Base-by-base conservation (phyloP, 176 grass and related monocot genomes). In the Raddia distichophylla region DNA sequence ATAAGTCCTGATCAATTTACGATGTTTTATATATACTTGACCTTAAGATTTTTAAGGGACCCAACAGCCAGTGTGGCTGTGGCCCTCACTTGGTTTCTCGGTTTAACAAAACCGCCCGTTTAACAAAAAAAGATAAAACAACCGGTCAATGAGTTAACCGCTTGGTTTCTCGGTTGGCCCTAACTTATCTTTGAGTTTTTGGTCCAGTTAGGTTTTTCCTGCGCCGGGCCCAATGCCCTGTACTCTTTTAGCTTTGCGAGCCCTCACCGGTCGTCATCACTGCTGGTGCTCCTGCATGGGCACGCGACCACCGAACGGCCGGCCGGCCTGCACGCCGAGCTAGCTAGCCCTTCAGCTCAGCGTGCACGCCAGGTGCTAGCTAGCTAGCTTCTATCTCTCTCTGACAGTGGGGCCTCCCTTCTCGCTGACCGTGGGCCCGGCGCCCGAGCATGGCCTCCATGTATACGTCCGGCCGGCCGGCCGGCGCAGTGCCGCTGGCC, bases 241-340 rank as follows among this genome's bases (percentile, higher is more conserved):
- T 27, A 27, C 27, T 27, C 27, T 50, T 85, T 63, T 6, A 9
- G 53, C 32, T 69, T 69, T 68, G 73, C 33, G 45, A 52, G 55
- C 56, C n/a, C 44, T 54, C 69, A 19, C 56, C 57, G n/a, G 75
- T 79, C 83, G 75, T 79, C 83, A 79, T 79, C 75, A 64, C 66
- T 14, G 20, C 2, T 54, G 5, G 7, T 48, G n/a, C n/a, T 45
- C 5, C 61, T 61, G 59, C 15, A 49, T 10, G 64, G 40, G 40
- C 16, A 11, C 11, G 70, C 50, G 71, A 35, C 69, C 49, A n/a
- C 71, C 32, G 45, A 27, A 44, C 59, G 60, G 75, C 33, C 76
- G 15, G 3, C 8, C 75, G 5, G 33, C 77, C 55, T 47, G 60
- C 50, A 55, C 63, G 63, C 50, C 49, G 76, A 22, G 73, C 27